phyloP scores from a whole-genome alignment of 1,139 yeast species.

The Suhomyces panamericanus region DNA sequence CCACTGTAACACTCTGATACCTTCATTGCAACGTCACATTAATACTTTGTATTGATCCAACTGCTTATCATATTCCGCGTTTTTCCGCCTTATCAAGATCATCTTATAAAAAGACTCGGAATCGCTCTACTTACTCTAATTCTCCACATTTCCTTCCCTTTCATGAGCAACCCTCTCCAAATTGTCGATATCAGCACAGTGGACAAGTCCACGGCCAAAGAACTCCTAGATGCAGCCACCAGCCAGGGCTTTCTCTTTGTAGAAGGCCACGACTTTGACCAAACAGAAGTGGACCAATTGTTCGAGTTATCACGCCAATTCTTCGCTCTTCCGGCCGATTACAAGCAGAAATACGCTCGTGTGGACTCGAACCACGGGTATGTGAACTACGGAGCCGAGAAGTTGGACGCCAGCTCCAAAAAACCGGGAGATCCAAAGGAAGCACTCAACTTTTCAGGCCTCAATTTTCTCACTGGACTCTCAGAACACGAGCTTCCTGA shows the following conservation, averaged over 20 bases:
- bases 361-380: conserved; percentile 61
- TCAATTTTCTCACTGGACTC: conserved; percentile 43
- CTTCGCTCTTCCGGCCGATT: conserved; percentile 52
- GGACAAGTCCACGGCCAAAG: conserved; percentile 45
- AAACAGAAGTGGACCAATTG: conserved; percentile 54
- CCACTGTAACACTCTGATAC: no score
- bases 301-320: conserved; percentile 57
- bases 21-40: no score
- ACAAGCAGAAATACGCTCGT: conserved; percentile 50
- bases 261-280: conserved; percentile 68
- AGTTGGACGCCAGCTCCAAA: conserved; percentile 52
- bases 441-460: conserved; percentile 46
- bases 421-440: conserved; percentile 64
- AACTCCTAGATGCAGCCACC: conserved; percentile 62
- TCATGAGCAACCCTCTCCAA: conserved; percentile 40
- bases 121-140: background rate
- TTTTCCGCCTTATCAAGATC: no score
- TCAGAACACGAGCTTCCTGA: conserved; percentile 39
- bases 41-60: no score
- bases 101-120: no score
- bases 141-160: background rate
- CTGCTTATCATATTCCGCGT: no score
- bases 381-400: conserved; percentile 60
- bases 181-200: conserved; percentile 57
- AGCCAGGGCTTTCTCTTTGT: conserved; percentile 71